Conservation (phyloP, 2,329 filamentous ascomycete species). For the Pseudocercospora cruenta region DNA sequence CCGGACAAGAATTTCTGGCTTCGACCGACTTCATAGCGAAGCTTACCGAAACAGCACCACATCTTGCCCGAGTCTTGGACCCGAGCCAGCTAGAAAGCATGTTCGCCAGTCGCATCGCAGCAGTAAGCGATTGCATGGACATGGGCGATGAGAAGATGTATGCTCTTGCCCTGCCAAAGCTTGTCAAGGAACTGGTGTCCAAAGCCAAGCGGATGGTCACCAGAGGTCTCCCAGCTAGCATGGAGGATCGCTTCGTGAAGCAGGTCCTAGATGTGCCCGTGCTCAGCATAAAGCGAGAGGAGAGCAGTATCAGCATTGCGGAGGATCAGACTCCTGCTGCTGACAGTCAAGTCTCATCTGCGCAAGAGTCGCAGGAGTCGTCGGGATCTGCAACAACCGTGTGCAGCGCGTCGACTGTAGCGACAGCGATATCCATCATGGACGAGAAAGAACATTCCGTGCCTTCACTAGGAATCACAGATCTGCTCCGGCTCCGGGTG, state of each 20-base stretch:
- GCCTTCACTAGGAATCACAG: conserved; percentile 48
- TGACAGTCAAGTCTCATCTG: conserved; percentile 20
- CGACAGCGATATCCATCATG: conserved; percentile 37
- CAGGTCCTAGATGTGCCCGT: conserved; percentile 77
- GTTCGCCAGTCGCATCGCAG: conserved; percentile 59
- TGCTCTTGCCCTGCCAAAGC: conserved; percentile 72
- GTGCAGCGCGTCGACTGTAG: conserved; percentile 28
- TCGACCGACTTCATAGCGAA: conserved; percentile 73
- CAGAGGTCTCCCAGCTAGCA: conserved; percentile 70
- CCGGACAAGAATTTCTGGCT: conserved; percentile 54
- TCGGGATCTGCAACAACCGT: conserved; percentile 33
- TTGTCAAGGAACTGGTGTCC: conserved; percentile 64
- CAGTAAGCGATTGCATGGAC: conserved; percentile 79
- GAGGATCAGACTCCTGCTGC: conserved; percentile 29
- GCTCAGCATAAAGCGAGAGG: conserved; percentile 66
- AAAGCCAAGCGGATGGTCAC: conserved; percentile 74
- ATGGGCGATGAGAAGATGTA: conserved; percentile 89
- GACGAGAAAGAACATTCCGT: conserved; percentile 24
- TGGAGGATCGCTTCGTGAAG: conserved; percentile 84
- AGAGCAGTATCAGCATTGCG: conserved; percentile 45
- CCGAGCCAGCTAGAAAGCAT: conserved; percentile 49
- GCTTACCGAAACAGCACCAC: conserved; percentile 58
- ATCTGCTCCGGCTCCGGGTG: conserved; percentile 66
- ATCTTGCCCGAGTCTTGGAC: conserved; percentile 61
- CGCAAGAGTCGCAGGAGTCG: conserved; percentile 27